These are phyloP conservation scores for Medicago ruthenica DNA, from an alignment of 306 rosid genomes.

Conservation along the genomic window DNA sequence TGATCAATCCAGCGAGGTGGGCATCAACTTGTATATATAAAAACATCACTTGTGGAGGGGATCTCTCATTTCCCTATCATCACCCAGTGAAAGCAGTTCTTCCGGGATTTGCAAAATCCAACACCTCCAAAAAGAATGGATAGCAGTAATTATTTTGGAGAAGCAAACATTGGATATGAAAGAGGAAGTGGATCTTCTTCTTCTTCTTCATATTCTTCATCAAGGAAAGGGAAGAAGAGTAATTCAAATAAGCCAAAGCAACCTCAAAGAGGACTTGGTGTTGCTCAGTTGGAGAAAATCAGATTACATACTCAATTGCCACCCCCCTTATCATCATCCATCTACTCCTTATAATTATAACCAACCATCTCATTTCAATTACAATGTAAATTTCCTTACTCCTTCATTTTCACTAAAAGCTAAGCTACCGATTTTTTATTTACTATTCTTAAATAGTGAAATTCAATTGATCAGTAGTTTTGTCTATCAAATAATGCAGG, in stretches of 20 bases:
- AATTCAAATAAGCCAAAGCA: constrained; percentile 78
- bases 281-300: constrained; percentile 97
- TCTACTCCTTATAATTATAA: constrained; percentile 33
- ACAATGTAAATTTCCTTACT: constrained; percentile 45
- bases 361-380: constrained; percentile 47
- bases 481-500: constrained; percentile 55
- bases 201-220: constrained; percentile 54
- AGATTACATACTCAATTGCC: constrained; percentile 80
- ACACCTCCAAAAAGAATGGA: constrained; percentile 51
- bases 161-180: constrained; percentile 68
- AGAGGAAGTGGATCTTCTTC: constrained; percentile 40
- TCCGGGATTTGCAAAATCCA: no score
- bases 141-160: constrained; percentile 65
- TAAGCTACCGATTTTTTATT: background rate
- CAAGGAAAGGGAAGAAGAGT: constrained; percentile 75
- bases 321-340: constrained; percentile 38
- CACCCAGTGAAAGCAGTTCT: no score
- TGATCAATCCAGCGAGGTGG: background rate
- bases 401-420: background rate
- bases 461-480: constrained; percentile 1
- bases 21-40: background rate
- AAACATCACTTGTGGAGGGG: background rate
- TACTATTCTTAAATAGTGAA: background rate
- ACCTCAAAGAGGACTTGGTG: constrained; percentile 98
- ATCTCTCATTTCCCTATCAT: background rate